A percentile compares a stretch with the other conserved stretches of the same genome.
Evolutionary conservation across 805 yeast species (phyloP).

Genomic region (Starmerella tilneyi): DNA sequence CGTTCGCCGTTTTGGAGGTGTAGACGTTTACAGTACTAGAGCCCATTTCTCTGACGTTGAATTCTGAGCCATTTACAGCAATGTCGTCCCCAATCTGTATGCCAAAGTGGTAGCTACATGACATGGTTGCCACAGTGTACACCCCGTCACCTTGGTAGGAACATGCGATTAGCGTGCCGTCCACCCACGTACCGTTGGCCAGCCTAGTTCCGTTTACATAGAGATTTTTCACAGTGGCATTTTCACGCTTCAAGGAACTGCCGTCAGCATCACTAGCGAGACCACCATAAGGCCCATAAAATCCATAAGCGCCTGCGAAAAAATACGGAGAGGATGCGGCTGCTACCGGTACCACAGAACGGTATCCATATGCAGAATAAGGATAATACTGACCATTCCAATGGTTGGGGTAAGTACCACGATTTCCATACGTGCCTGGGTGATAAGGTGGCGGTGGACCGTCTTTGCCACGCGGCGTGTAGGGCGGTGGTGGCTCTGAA

Average conservation of each 20-base stretch:
- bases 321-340: conserved; percentile 6
- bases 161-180: too few species aligned
- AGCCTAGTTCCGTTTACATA: conserved; percentile 7
- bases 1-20: too few species aligned
- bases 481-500: conserved; percentile 6
- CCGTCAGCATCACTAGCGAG: neutral
- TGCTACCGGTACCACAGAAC: conserved; percentile 1
- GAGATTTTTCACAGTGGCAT: conserved; percentile 1
- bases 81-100: too few species aligned
- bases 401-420: neutral
- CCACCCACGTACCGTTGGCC: neutral
- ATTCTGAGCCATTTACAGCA: too few species aligned
- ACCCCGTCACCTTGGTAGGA: neutral
- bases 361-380: conserved; percentile 4
- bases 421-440: conserved; percentile 6
- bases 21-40: too few species aligned
- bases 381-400: conserved; percentile 16
- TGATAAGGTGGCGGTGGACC: conserved; percentile 5
- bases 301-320: conserved; percentile 15
- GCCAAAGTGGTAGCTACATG: neutral
- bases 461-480: neutral
- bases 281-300: conserved; percentile 11
- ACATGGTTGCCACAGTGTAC: neutral
- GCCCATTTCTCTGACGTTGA: too few species aligned
- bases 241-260: neutral